Evolutionary conservation across 2,329 filamentous ascomycete genomes (phyloP).

Genomic region (Sporothrix pallida): DNA sequence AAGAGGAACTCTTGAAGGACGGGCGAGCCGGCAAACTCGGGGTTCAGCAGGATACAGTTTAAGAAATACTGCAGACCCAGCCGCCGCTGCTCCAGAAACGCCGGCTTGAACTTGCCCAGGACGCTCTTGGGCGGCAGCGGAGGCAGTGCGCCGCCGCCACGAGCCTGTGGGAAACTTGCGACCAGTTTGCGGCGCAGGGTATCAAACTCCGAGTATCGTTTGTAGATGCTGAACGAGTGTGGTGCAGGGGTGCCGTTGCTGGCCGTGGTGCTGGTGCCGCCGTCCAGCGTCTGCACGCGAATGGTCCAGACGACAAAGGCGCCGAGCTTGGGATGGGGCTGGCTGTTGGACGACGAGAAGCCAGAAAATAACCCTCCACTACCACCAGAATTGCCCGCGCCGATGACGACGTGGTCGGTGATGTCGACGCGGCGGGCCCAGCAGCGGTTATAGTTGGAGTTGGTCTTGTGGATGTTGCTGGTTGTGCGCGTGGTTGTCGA

Average conservation of each 20-base stretch:
- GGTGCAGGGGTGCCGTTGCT: background rate
- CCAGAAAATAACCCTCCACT: constrained; percentile 38
- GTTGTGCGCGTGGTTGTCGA: constrained; percentile 22
- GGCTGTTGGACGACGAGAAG: background rate
- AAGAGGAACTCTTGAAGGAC: constrained; percentile 92
- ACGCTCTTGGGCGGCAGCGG: constrained; percentile 88
- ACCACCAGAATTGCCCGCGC: constrained; percentile 50
- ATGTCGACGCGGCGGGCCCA: constrained; percentile 70
- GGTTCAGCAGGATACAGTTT: constrained; percentile 90
- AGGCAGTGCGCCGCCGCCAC: constrained; percentile 74
- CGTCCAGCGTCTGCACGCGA: constrained; percentile 81
- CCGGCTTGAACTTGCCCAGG: constrained; percentile 81
- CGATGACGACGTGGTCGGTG: constrained; percentile 62
- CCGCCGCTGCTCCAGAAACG: constrained; percentile 84
- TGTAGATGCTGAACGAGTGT: constrained; percentile 66
- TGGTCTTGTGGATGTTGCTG: constrained; percentile 42
- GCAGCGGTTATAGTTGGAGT: constrained; percentile 58
- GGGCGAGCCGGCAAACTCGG: constrained; percentile 90
- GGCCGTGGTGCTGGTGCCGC: constrained; percentile 45
- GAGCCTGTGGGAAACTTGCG: constrained; percentile 81
- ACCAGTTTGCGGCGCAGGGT: constrained; percentile 75
- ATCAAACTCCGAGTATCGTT: constrained; percentile 93
- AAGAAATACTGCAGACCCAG: constrained; percentile 89
- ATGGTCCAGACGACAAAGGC: constrained; percentile 97
- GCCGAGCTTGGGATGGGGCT: constrained; percentile 58